phyloP scores from a whole-genome alignment of 1,284 basidiomycete species.

The Rhizoctonia solani region DNA sequence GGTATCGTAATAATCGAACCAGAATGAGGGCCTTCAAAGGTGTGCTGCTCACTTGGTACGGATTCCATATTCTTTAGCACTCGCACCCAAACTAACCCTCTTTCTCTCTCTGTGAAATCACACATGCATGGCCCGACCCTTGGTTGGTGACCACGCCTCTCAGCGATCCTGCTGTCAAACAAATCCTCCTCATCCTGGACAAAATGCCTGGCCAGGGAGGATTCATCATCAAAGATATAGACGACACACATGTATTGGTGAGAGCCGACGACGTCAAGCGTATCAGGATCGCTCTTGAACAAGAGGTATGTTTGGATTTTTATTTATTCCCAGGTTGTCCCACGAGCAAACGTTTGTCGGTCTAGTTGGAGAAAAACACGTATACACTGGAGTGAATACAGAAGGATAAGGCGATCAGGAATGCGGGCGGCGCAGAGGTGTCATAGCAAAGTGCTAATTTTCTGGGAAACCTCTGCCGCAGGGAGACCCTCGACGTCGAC shows the following conservation, averaged over 20 bases:
- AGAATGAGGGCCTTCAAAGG: slow-evolving; percentile 72
- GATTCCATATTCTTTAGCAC: not conserved
- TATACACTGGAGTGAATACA: slow-evolving; percentile 40
- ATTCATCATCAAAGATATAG: slow-evolving; percentile 87
- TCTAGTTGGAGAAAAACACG: slow-evolving; percentile 43
- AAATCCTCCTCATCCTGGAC: slow-evolving; percentile 82
- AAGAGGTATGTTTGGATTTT: slow-evolving; percentile 60
- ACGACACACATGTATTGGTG: slow-evolving; percentile 82
- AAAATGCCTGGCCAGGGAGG: slow-evolving; percentile 54
- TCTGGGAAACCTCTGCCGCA: slow-evolving; percentile 68
- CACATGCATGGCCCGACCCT: too few relatives aligned
- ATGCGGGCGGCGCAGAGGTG: not conserved
- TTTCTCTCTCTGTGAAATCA: too few relatives aligned
- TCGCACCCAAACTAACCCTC: too few relatives aligned
- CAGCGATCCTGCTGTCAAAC: slow-evolving; percentile 89
- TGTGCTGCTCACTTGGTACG: slow-evolving; percentile 73
- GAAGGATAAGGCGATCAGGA: not conserved
- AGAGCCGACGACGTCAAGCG: slow-evolving; percentile 78
- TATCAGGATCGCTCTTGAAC: slow-evolving; percentile 71
- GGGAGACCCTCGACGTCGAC: slow-evolving; percentile 79
- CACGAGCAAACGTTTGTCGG: too few relatives aligned
- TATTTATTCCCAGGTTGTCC: too few relatives aligned
- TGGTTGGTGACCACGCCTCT: too few relatives aligned
- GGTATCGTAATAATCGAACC: too few relatives aligned
- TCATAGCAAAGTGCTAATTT: slow-evolving; percentile 63